Percentiles rank a stretch among this genome's conserved stretches.
Evolutionary conservation across 371 early-diverging fungal species (phyloP).

Genomic region (Cokeromyces recurvatus): DNA sequence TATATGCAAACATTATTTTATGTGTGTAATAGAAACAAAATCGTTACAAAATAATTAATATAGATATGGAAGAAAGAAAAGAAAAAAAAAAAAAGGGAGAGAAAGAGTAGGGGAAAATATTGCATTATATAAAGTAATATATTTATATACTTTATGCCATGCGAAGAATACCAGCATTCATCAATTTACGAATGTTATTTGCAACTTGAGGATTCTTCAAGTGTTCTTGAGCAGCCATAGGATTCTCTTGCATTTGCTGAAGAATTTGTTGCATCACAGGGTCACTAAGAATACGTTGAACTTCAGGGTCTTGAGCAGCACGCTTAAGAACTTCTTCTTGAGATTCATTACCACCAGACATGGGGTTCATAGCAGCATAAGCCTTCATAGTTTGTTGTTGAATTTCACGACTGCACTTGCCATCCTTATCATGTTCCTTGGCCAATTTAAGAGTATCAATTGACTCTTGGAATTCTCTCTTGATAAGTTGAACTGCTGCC

Average conservation of each 20-base stretch:
- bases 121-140: no score
- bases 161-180: constrained; percentile 84
- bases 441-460: constrained; percentile 83
- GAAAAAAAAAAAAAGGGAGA: no score
- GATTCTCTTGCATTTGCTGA: constrained; percentile 96
- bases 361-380: constrained; percentile 70
- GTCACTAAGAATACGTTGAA: constrained; percentile 84
- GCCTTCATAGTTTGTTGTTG: constrained; percentile 76
- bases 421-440: constrained; percentile 73
- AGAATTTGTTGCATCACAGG: constrained; percentile 96
- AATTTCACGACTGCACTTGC: constrained; percentile 81
- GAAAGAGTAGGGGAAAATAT: no score
- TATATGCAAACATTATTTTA: no score
- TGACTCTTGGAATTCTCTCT: constrained; percentile 83
- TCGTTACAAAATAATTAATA: no score
- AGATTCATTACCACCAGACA: constrained; percentile 48
- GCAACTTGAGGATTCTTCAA: constrained; percentile 93
- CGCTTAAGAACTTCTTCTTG: constrained; percentile 78
- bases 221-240: constrained; percentile 82
- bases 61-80: no score
- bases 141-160: constrained; percentile 58
- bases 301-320: constrained; percentile 91
- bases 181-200: constrained; percentile 90
- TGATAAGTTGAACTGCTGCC: constrained; percentile 86
- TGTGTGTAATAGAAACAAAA: no score